Percentiles rank a stretch among this genome's conserved stretches.
Conservation (phyloP, 306 rosid genomes). For the Luffa acutangula region DNA sequence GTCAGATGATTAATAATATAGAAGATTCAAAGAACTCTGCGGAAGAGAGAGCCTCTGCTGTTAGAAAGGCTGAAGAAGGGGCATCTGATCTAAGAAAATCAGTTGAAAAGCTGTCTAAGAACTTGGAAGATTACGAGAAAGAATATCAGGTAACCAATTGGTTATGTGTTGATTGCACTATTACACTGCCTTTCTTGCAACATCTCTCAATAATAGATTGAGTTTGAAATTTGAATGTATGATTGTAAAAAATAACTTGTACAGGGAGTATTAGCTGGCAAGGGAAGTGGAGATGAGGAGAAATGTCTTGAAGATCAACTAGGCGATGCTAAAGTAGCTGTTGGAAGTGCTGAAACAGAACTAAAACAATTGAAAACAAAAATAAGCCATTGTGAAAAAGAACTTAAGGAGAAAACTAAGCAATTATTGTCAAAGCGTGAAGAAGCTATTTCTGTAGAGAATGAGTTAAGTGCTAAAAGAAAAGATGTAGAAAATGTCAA, state of each 20-base stretch:
- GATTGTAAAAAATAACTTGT: not conserved
- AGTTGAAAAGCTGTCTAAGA: conserved; percentile 55
- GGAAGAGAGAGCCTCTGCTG: conserved; percentile 56
- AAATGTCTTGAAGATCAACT: conserved; percentile 88
- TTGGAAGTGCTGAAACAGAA: conserved; percentile 85
- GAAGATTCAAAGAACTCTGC: conserved; percentile 76
- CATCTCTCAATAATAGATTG: not conserved
- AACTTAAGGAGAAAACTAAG: conserved; percentile 59
- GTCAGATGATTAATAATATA: conserved; percentile 53
- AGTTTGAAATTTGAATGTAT: not conserved
- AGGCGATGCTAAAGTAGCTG: conserved; percentile 84
- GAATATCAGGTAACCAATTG: conserved; percentile 64
- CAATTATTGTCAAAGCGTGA: conserved; percentile 71
- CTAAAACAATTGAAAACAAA: conserved; percentile 70
- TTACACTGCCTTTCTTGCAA: not conserved
- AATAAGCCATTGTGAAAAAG: conserved; percentile 74
- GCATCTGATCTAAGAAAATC: conserved; percentile 71
- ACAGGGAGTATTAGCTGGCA: conserved; percentile 85
- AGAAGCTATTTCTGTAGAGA: conserved; percentile 78
- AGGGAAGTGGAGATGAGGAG: conserved; percentile 85
- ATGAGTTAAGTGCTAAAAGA: conserved; percentile 46
- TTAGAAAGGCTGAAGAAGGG: conserved; percentile 79
- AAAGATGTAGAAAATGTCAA: conserved; percentile 56
- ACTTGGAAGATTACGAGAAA: conserved; percentile 61
- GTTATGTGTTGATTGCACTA: not conserved